Percentiles rank a stretch among this genome's conserved stretches.
These are phyloP conservation scores for Lodderomyces margitis DNA, from an alignment of 1,139 yeast genomes.

Conservation along the genomic window DNA sequence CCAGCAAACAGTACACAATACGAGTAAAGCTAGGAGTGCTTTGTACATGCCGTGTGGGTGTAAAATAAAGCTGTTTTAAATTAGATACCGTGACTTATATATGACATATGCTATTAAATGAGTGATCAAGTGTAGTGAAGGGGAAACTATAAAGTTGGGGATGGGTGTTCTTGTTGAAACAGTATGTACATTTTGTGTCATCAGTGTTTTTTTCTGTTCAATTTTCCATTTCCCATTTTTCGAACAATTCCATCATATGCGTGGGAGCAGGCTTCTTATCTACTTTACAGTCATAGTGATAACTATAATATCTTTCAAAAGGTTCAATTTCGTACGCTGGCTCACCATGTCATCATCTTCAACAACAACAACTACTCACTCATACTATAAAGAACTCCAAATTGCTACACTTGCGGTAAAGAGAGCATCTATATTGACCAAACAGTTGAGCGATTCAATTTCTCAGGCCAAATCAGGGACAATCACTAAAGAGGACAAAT, in stretches of 20 bases:
- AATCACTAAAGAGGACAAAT: conserved; percentile 79
- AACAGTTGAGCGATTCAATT: conserved; percentile 67
- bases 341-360: conserved; percentile 13
- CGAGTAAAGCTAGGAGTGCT: conserved; percentile 23
- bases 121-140: neutral
- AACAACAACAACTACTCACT: no score
- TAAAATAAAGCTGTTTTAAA: neutral
- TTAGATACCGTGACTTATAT: no score
- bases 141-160: no score
- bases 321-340: conserved; percentile 1
- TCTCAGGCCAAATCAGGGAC: conserved; percentile 57
- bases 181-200: neutral
- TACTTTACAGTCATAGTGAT: conserved; percentile 1
- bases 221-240: neutral
- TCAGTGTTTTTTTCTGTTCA: neutral
- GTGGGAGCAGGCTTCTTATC: neutral
- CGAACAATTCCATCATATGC: neutral
- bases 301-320: neutral
- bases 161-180: neutral
- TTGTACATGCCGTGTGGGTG: conserved; percentile 22
- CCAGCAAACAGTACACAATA: conserved; percentile 29
- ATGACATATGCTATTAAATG: neutral
- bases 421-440: conserved; percentile 78
- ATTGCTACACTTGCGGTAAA: conserved; percentile 89
- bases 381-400: conserved; percentile 55